Conservation (phyloP, 768 basidiomycete species). For the Russula ochroleuca region DNA sequence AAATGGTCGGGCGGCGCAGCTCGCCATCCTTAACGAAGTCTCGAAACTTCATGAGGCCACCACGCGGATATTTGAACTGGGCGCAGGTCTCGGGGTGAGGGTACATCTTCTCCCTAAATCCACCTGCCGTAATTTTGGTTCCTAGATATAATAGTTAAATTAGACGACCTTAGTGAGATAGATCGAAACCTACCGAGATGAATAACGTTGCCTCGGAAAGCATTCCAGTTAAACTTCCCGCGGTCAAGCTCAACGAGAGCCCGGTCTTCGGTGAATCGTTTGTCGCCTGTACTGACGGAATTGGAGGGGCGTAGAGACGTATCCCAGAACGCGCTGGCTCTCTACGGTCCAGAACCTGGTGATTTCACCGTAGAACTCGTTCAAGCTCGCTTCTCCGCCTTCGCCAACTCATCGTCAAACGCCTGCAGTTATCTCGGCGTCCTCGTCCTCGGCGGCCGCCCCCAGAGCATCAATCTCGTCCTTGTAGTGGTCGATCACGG, state of each 20-base stretch:
- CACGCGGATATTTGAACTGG: neutral
- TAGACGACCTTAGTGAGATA: conserved; percentile 6
- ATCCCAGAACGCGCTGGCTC: neutral
- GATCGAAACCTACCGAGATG: conserved; percentile 27
- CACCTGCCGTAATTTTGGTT: neutral
- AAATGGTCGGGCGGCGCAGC: conserved; percentile 32
- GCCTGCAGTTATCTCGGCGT: too few species aligned
- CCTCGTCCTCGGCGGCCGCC: too few species aligned
- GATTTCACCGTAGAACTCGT: too few species aligned
- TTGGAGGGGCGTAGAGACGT: conserved; percentile 1
- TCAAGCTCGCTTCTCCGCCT: too few species aligned
- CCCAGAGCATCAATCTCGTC: too few species aligned
- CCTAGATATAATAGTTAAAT: conserved; percentile 17
- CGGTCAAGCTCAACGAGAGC: conserved; percentile 6
- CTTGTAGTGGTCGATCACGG: too few species aligned
- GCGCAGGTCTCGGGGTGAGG: neutral
- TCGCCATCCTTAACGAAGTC: conserved; percentile 33
- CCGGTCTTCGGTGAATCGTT: conserved; percentile 25
- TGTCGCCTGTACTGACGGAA: neutral
- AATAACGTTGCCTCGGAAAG: conserved; percentile 17
- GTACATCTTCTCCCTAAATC: conserved; percentile 12
- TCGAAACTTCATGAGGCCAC: conserved; percentile 27
- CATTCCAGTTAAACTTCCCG: neutral
- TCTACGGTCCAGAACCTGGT: neutral
- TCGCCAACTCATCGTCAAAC: too few species aligned